Conservation (phyloP, 148 eudicot genomes). For the Rhododendron mucronatum region DNA sequence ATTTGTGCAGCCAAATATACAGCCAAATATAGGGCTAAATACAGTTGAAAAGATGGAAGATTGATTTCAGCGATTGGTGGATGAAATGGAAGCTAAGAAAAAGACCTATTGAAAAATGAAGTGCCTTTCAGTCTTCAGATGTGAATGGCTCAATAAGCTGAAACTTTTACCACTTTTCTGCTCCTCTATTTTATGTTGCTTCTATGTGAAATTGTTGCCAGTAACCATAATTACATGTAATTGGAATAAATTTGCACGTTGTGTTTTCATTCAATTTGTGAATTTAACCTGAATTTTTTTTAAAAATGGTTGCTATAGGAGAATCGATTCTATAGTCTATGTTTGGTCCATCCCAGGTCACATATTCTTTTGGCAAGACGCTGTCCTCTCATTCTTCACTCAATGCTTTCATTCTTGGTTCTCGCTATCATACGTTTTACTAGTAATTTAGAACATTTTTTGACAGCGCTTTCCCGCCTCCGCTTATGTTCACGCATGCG, state of each 20-base stretch:
- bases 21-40: too few species aligned
- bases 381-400: too few species aligned
- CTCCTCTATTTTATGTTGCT: neutral
- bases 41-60: neutral
- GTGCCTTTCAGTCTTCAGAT: neutral
- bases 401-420: too few species aligned
- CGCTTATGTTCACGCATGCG: too few species aligned
- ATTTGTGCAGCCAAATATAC: too few species aligned
- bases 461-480: too few species aligned
- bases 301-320: neutral
- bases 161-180: neutral
- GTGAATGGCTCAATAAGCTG: neutral
- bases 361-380: too few species aligned
- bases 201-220: neutral
- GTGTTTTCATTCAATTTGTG: neutral
- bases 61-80: neutral
- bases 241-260: neutral
- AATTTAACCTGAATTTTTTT: neutral
- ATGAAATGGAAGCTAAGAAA: neutral
- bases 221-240: neutral
- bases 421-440: too few species aligned
- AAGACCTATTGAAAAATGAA: neutral
- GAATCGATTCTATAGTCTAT: neutral
- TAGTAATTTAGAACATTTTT: too few species aligned
- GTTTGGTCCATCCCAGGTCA: too few species aligned